Evolutionary conservation across 176 grass and related monocot species (phyloP), one percentile per base, ranked within the genome.

Genomic region (Paspalum notatum): DNA sequence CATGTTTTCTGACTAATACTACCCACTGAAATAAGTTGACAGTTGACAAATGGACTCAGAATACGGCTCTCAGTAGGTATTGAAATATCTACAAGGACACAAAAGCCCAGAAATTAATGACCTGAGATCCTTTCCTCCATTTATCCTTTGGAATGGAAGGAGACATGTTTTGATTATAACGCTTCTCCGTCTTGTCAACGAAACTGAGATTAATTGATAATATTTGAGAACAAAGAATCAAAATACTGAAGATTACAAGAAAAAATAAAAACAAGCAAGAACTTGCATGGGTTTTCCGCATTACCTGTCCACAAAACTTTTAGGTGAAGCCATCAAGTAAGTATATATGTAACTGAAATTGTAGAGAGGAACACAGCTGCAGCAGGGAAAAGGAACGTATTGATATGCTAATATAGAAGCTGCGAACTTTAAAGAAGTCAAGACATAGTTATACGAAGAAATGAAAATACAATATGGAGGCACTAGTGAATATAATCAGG

Each of bases 101-200:
- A 12, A 60, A 81, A 62, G 43, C 9, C 38, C 40, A 75, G 50
- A 89, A 73, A 72, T 6, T 39, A 87, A 78, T 42, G 74, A 99
- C 96, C 96, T 99, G 96, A 21, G 96, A 99, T 80, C 96, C 96
- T 84, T 99, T 99, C 76, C 92, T 95, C 96, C 96, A 99, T 95
- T 89, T 93, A 50, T 91, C 78, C 75, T 91, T 90, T 27, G 66
- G 90, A 88, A 99, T 99, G 53, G 73, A 24, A 52, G 90, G 89
- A 76, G 80, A 89, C 96, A 99, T 99, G 39, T 91, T 91, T 71
- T 76, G 76, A 81, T 91, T 95, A 44, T 95, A 99, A 10, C 96
- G 90, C 64, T 91, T 88, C 61, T 91, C 90, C 26, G 76, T 86
- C 83, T 90, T 88, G 76, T 99, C 96, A 79, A 91, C 48, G 78